A percentile compares a stretch with the other conserved stretches of the same genome.
Conservation (phyloP, 1,284 basidiomycete genomes). For the Melampsora americana region DNA sequence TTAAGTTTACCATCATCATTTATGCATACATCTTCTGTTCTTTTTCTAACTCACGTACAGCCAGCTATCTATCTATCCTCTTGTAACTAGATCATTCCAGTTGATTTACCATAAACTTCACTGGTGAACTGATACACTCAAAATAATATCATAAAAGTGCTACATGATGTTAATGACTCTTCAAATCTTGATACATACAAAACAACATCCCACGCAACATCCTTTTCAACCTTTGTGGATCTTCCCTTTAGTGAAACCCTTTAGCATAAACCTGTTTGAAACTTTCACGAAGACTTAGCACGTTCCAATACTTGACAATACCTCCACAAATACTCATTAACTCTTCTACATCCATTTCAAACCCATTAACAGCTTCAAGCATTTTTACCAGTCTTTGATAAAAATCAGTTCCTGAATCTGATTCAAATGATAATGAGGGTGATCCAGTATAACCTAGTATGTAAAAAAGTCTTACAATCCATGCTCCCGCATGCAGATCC, state of each 20-base stretch:
- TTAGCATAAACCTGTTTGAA: neutral
- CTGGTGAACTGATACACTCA: no score
- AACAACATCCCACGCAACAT: no score
- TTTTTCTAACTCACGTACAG: no score
- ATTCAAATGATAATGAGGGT: neutral
- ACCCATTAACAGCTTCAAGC: neutral
- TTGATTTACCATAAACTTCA: no score
- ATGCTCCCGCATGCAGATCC: neutral
- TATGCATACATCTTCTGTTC: no score
- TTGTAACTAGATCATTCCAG: no score
- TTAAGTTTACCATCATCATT: no score
- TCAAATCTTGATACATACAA: no score
- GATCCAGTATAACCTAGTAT: neutral
- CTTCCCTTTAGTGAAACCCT: neutral
- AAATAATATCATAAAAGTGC: no score
- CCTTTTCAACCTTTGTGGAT: neutral
- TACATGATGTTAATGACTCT: no score
- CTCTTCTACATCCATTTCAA: neutral
- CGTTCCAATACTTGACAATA: conserved; percentile 1
- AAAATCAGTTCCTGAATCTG: neutral
- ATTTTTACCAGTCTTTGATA: neutral
- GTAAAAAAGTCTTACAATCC: neutral
- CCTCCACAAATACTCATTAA: neutral
- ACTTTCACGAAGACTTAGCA: neutral
- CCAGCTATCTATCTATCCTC: no score